Conservation (phyloP, 352 stramenopile genomes). For the Pythium aphanidermatum region DNA sequence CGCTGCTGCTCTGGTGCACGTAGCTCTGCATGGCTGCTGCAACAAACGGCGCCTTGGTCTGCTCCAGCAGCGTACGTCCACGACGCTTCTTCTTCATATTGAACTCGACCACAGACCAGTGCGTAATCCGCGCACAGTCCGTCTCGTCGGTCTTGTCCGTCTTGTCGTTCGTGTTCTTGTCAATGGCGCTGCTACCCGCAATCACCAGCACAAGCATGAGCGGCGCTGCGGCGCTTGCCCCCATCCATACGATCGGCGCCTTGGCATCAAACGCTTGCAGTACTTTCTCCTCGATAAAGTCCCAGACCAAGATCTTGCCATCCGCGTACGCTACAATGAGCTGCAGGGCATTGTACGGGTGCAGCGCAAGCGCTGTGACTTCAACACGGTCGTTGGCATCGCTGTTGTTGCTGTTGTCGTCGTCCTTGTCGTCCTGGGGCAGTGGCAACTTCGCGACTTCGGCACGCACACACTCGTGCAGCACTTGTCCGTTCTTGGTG, state of each 20-base stretch:
- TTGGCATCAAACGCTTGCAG: constrained; percentile 46
- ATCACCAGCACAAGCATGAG: constrained; percentile 63
- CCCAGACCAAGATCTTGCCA: constrained; percentile 61
- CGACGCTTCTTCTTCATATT: constrained; percentile 64
- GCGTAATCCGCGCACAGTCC: too few species aligned
- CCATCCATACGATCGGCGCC: constrained; percentile 63
- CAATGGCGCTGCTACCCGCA: constrained; percentile 7
- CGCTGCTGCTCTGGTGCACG: constrained; percentile 1
- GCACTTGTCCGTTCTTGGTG: constrained; percentile 59
- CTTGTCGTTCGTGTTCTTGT: not conserved
- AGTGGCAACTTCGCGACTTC: constrained; percentile 3
- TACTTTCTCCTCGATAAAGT: constrained; percentile 68
- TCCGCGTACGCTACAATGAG: constrained; percentile 65
- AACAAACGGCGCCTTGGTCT: constrained; percentile 40
- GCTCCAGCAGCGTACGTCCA: constrained; percentile 38
- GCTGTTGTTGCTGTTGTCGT: not conserved
- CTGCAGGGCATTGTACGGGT: constrained; percentile 67
- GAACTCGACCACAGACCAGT: constrained; percentile 64
- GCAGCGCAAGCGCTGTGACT: constrained; percentile 48
- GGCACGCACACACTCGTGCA: constrained; percentile 60
- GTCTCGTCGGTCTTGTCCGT: too few species aligned
- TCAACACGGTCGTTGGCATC: constrained; percentile 15
- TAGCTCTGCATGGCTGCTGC: constrained; percentile 56
- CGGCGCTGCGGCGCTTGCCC: constrained; percentile 38
- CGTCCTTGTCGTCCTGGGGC: not conserved